phyloP scores from a whole-genome alignment of 768 basidiomycete species.

The Kwoniella bestiolae region DNA sequence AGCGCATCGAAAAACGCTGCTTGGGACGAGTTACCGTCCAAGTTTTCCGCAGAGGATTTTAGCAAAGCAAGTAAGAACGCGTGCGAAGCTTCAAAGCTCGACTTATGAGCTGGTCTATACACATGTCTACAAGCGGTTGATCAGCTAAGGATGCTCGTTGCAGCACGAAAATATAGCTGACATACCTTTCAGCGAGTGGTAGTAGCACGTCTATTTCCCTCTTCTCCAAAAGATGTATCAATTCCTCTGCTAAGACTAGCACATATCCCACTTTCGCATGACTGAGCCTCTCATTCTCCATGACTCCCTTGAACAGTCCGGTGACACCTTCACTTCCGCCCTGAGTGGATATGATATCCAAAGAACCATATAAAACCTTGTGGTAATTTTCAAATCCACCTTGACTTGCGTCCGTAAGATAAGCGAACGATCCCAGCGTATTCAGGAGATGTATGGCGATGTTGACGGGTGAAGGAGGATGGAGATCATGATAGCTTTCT shows the following conservation, averaged over 20 bases:
- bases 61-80: constrained; percentile 34
- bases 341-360: constrained; percentile 27
- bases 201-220: constrained; percentile 2
- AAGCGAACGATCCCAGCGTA: constrained; percentile 23
- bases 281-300: neutral
- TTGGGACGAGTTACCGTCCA: neutral
- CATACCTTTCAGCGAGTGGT: constrained; percentile 16
- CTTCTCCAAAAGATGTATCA: constrained; percentile 23
- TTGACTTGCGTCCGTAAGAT: constrained; percentile 11
- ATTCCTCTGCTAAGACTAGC: constrained; percentile 26
- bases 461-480: neutral
- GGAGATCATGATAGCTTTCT: neutral
- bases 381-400: constrained; percentile 35
- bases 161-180: neutral
- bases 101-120: constrained; percentile 3
- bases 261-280: constrained; percentile 15
- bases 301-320: neutral
- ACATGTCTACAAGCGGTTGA: constrained; percentile 12
- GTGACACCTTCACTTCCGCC: constrained; percentile 1
- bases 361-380: constrained; percentile 29
- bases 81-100: constrained; percentile 47
- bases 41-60: neutral
- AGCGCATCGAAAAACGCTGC: constrained; percentile 23
- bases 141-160: neutral
- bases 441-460: constrained; percentile 12